Evolutionary conservation across 345 rosid species (phyloP).

Genomic region (Laguncularia racemosa): DNA sequence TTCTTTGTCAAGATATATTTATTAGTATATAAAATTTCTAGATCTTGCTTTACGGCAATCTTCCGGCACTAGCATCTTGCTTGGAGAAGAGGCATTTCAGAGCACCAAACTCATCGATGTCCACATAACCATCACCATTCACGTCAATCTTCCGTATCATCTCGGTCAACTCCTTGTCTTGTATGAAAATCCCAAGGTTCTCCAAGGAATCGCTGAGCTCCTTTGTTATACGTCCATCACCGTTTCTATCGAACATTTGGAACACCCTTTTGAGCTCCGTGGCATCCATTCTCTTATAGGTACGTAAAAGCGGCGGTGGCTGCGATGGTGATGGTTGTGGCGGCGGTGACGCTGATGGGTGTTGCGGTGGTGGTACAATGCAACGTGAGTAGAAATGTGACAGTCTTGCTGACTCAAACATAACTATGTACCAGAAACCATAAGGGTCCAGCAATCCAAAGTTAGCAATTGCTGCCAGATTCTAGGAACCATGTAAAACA

Average conservation of each 20-base stretch:
- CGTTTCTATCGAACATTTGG: slow-evolving; percentile 73
- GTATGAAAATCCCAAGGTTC: slow-evolving; percentile 63
- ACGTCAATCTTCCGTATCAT: slow-evolving; percentile 17
- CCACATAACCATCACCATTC: slow-evolving; percentile 22
- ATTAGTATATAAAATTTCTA: no score
- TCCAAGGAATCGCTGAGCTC: slow-evolving; percentile 60
- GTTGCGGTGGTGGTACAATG: slow-evolving; percentile 4
- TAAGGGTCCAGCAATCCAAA: no score
- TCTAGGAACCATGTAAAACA: no score
- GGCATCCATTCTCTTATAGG: slow-evolving; percentile 28
- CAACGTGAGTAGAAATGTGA: no score
- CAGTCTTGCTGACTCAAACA: no score
- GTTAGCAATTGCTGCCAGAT: no score
- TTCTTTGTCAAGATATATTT: no score
- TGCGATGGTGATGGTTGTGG: background rate
- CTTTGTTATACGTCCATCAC: slow-evolving; percentile 62
- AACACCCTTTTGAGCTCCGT: slow-evolving; percentile 62
- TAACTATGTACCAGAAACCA: no score
- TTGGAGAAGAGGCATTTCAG: slow-evolving; percentile 19
- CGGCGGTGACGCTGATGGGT: slow-evolving; percentile 14
- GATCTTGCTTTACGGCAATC: no score
- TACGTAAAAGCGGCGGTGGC: background rate
- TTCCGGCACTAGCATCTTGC: no score
- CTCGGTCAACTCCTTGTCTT: slow-evolving; percentile 43
- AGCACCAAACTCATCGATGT: slow-evolving; percentile 63